Conservation (phyloP, 2,329 filamentous ascomycete species). For the Alternaria conjuncta region DNA sequence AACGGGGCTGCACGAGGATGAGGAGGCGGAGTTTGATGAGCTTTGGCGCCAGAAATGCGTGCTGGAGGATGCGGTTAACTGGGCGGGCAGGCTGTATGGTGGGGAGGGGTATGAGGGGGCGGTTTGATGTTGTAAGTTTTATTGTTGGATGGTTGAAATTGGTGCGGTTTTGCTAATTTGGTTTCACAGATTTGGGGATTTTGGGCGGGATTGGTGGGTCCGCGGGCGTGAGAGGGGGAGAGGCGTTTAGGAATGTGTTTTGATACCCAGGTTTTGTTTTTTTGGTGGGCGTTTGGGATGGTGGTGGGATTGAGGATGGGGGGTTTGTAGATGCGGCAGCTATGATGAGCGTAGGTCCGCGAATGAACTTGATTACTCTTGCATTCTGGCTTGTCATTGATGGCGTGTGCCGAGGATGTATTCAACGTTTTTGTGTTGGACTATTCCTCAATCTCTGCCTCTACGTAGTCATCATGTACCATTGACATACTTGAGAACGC, state of each 20-base stretch:
- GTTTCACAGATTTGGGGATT: not conserved
- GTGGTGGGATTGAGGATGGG: not conserved
- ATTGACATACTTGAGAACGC: not conserved
- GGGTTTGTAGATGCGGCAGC: not conserved
- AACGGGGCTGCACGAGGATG: not conserved
- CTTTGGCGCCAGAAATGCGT: too few relatives aligned
- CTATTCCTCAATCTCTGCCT: not conserved
- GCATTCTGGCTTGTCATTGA: not conserved
- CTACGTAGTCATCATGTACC: not conserved
- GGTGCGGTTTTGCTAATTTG: not conserved
- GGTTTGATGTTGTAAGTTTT: not conserved
- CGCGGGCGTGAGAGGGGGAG: not conserved
- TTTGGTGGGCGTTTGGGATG: not conserved
- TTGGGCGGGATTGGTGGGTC: not conserved
- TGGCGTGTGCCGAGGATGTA: too few relatives aligned
- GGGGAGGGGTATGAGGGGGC: not conserved
- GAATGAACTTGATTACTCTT: not conserved
- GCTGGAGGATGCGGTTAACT: not conserved
- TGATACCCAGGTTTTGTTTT: not conserved
- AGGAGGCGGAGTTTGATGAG: not conserved
- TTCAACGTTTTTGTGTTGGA: too few relatives aligned
- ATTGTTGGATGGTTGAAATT: accelerated
- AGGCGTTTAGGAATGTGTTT: not conserved
- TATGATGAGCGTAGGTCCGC: not conserved
- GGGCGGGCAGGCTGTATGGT: not conserved